phyloP scores from a whole-genome alignment of 2,329 filamentous ascomycete genomes.

The Fusarium verticillioides region DNA sequence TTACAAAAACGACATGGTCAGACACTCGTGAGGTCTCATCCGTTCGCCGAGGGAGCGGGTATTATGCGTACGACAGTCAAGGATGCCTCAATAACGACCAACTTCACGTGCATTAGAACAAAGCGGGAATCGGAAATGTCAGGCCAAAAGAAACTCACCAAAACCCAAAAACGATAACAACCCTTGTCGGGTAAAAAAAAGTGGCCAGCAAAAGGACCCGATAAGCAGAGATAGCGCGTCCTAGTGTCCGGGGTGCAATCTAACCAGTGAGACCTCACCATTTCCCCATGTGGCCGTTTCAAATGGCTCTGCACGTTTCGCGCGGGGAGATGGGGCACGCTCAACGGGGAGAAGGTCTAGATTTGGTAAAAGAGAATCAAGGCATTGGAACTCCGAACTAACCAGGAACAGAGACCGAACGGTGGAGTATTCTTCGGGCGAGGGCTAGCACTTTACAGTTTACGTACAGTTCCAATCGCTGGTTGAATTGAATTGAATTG shows the following conservation, averaged over 20 bases:
- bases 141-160: neutral
- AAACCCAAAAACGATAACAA: neutral
- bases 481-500: neutral
- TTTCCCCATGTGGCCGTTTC: conserved; percentile 36
- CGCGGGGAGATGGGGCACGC: neutral
- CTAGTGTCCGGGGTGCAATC: conserved; percentile 6
- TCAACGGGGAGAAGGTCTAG: conserved; percentile 7
- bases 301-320: conserved; percentile 16
- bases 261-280: conserved; percentile 20
- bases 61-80: neutral
- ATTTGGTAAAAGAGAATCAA: neutral
- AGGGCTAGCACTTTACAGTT: neutral
- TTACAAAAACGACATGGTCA: conserved; percentile 7
- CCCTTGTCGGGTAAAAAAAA: neutral
- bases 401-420: conserved; percentile 28
- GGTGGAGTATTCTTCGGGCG: conserved; percentile 5
- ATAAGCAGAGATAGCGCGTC: neutral
- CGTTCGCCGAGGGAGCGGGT: neutral
- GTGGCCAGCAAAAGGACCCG: neutral
- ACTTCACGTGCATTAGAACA: conserved; percentile 4
- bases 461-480: neutral
- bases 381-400: neutral
- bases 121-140: conserved; percentile 5
- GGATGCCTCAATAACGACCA: neutral
- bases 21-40: neutral